phyloP scores from a whole-genome alignment of 495 filamentous ascomycete genomes.

The Pyrenula massariospora region DNA sequence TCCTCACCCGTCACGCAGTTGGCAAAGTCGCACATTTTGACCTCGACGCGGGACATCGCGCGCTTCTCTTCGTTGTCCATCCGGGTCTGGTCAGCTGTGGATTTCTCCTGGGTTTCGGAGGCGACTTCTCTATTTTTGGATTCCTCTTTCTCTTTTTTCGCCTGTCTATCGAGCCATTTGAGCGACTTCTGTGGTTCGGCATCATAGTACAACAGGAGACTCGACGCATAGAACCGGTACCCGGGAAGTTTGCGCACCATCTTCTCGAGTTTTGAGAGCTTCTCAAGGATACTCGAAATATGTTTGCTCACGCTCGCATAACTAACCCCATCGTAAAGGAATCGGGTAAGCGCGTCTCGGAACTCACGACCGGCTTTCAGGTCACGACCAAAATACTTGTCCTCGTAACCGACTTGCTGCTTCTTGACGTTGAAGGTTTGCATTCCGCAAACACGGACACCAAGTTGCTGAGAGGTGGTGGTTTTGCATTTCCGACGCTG shows the following conservation, averaged over 20 bases:
- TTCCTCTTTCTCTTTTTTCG: slow-evolving; percentile 12
- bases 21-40: slow-evolving; percentile 97
- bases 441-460: slow-evolving; percentile 89
- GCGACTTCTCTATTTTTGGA: slow-evolving; percentile 17
- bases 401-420: slow-evolving; percentile 76
- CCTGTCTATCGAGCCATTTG: slow-evolving; percentile 8
- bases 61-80: slow-evolving; percentile 36
- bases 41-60: slow-evolving; percentile 41
- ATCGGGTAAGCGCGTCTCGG: slow-evolving; percentile 75
- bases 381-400: slow-evolving; percentile 93
- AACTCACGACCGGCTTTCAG: slow-evolving; percentile 85
- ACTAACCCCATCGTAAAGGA: slow-evolving; percentile 83
- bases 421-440: slow-evolving; percentile 87
- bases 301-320: slow-evolving; percentile 66
- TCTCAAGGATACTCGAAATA: slow-evolving; percentile 76
- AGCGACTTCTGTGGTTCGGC: slow-evolving; percentile 37
- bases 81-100: slow-evolving; percentile 27
- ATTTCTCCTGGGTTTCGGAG: not conserved
- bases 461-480: slow-evolving; percentile 84
- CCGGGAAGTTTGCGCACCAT: slow-evolving; percentile 70
- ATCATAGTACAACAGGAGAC: slow-evolving; percentile 89
- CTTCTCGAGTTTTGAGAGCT: slow-evolving; percentile 66
- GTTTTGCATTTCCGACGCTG: slow-evolving; percentile 84
- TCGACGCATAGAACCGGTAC: slow-evolving; percentile 93
- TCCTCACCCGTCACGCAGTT: slow-evolving; percentile 92